Evolutionary conservation across 176 grass and related monocot genomes (phyloP).

Genomic region (Aegilops longissima): DNA sequence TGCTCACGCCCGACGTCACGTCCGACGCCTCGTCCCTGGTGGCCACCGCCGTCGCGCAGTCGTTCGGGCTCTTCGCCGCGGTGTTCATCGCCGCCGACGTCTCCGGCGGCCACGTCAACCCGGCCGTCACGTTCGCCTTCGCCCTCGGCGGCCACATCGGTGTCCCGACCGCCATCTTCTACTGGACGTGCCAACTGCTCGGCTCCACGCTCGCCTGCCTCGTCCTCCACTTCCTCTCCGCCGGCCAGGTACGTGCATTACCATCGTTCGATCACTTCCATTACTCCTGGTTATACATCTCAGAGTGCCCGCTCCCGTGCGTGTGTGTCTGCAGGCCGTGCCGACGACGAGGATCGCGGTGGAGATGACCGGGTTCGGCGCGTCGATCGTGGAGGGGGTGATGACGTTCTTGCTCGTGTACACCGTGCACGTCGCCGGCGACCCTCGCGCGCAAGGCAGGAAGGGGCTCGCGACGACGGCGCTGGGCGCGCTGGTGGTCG

Average conservation of each 20-base stretch:
- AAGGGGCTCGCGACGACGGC: slow-evolving; percentile 31
- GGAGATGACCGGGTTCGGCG: slow-evolving; percentile 89
- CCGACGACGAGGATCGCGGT: slow-evolving; percentile 71
- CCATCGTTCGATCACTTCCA: background rate
- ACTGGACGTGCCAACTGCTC: slow-evolving; percentile 73
- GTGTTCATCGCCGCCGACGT: slow-evolving; percentile 60
- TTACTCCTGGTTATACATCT: background rate
- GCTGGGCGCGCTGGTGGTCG: slow-evolving; percentile 47
- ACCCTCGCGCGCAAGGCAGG: slow-evolving; percentile 17
- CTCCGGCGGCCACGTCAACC: slow-evolving; percentile 90
- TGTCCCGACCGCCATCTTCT: slow-evolving; percentile 57
- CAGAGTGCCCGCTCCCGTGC: background rate
- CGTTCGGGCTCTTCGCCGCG: slow-evolving; percentile 65
- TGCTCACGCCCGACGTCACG: slow-evolving; percentile 53
- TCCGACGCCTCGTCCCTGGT: slow-evolving; percentile 58
- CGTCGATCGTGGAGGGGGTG: slow-evolving; percentile 51
- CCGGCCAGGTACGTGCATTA: slow-evolving; percentile 45
- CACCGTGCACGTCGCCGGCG: slow-evolving; percentile 53
- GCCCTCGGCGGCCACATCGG: slow-evolving; percentile 60
- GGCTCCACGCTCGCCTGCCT: slow-evolving; percentile 76
- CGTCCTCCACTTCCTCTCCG: slow-evolving; percentile 58
- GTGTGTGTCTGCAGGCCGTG: slow-evolving; percentile 40
- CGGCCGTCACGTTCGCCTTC: slow-evolving; percentile 83
- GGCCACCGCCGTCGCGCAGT: slow-evolving; percentile 60
- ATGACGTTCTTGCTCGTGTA: slow-evolving; percentile 82